Evolutionary conservation across 2,329 filamentous ascomycete genomes (phyloP).

Genomic region (Diaporthe sp.): DNA sequence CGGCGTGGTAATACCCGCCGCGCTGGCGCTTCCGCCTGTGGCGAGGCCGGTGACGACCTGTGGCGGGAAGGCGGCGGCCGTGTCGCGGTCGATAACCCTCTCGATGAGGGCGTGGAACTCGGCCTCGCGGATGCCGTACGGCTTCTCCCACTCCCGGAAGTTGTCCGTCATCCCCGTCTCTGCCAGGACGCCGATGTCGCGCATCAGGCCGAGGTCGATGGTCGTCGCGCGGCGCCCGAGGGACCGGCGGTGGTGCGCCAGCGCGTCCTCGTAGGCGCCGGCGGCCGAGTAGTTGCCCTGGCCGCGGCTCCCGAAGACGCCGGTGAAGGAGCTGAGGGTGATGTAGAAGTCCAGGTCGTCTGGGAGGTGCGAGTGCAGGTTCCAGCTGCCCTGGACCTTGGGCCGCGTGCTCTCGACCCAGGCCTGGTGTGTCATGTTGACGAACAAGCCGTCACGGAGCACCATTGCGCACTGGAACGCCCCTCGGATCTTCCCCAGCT

Average conservation of each 20-base stretch:
- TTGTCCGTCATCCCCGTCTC: slow-evolving; percentile 37
- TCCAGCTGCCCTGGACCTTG: slow-evolving; percentile 40
- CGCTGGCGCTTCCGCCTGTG: background rate
- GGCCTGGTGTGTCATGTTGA: slow-evolving; percentile 36
- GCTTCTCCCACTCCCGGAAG: slow-evolving; percentile 41
- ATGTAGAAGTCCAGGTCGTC: slow-evolving; percentile 36
- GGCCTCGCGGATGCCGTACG: slow-evolving; percentile 43
- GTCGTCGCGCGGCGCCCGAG: slow-evolving; percentile 45
- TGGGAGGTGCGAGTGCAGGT: slow-evolving; percentile 34
- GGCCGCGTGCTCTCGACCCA: slow-evolving; percentile 32
- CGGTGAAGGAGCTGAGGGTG: slow-evolving; percentile 35
- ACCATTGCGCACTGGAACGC: slow-evolving; percentile 61
- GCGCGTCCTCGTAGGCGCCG: slow-evolving; percentile 53
- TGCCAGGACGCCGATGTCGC: slow-evolving; percentile 44
- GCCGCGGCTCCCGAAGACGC: slow-evolving; percentile 35
- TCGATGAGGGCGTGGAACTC: slow-evolving; percentile 44
- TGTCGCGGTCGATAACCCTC: slow-evolving; percentile 39
- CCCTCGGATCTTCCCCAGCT: slow-evolving; percentile 52
- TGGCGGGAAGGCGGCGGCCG: slow-evolving; percentile 23
- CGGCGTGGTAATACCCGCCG: background rate
- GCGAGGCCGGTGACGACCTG: slow-evolving; percentile 37
- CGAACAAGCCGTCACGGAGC: slow-evolving; percentile 43
- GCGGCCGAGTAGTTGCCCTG: slow-evolving; percentile 47
- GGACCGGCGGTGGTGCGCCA: slow-evolving; percentile 44
- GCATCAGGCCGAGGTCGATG: slow-evolving; percentile 47